These are phyloP conservation scores for Ballota nigra DNA, from an alignment of 257 asterid species.

Conservation along the genomic window DNA sequence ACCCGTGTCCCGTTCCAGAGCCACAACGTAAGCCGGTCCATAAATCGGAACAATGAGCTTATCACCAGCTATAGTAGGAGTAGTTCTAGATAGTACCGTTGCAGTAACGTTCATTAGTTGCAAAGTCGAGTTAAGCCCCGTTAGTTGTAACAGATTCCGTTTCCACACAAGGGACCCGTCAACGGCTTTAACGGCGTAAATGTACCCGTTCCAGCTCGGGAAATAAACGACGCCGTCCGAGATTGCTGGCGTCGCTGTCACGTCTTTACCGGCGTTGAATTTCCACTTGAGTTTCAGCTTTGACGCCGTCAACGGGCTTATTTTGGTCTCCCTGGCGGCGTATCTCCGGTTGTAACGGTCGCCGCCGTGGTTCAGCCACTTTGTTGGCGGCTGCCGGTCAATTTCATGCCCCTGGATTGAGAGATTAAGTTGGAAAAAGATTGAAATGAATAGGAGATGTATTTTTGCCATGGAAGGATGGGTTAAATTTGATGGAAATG, in stretches of 20 bases:
- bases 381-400: not conserved
- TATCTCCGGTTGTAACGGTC: not conserved
- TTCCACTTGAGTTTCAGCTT: constrained; percentile 37
- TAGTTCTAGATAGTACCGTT: constrained; percentile 33
- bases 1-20: constrained; percentile 32
- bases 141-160: too few species aligned
- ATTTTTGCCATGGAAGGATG: not conserved
- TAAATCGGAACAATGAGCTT: constrained; percentile 35
- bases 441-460: not conserved
- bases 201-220: too few species aligned
- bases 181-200: too few species aligned
- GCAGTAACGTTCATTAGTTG: too few species aligned
- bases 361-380: not conserved
- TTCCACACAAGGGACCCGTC: too few species aligned
- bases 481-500: not conserved
- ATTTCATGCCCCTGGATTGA: not conserved
- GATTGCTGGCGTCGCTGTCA: constrained; percentile 42
- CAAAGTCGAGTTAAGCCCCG: too few species aligned
- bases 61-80: constrained; percentile 40
- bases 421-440: not conserved
- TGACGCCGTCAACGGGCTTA: not conserved
- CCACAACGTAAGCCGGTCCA: constrained; percentile 49
- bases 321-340: not conserved
- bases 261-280: constrained; percentile 39
- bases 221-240: too few species aligned